Percentiles rank a stretch among this genome's conserved stretches.
Conservation (phyloP, 768 basidiomycete genomes). For the Tylopilus subfusipes region DNA sequence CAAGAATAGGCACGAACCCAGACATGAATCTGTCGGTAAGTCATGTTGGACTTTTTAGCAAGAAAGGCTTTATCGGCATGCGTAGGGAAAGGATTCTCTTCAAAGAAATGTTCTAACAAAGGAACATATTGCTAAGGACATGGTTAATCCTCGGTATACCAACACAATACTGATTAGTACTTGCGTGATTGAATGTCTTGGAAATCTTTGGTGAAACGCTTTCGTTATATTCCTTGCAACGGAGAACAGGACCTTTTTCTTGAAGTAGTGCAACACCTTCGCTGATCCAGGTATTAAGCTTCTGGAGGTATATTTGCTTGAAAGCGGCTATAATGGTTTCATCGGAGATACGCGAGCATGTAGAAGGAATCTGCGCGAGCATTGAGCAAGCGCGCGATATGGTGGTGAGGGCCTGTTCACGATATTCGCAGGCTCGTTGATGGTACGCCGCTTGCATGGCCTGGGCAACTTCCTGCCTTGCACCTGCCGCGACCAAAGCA, state of each 20-base stretch:
- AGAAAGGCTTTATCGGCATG: slow-evolving; percentile 2
- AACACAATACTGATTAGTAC: too few species aligned
- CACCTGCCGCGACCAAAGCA: slow-evolving; percentile 1
- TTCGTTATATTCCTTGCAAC: background rate
- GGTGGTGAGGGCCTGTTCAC: background rate
- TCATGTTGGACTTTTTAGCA: slow-evolving; percentile 1
- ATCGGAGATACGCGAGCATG: background rate
- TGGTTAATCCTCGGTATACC: too few species aligned
- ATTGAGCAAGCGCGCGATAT: slow-evolving; percentile 1
- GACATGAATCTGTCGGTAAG: slow-evolving; percentile 4
- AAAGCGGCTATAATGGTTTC: slow-evolving; percentile 1
- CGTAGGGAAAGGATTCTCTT: background rate
- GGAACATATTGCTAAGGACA: background rate
- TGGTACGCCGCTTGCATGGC: background rate
- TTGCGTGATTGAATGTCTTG: too few species aligned
- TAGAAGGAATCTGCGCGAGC: slow-evolving; percentile 1
- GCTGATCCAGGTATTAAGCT: background rate
- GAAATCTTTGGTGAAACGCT: background rate
- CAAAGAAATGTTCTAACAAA: slow-evolving; percentile 1
- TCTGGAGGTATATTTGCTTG: slow-evolving; percentile 2
- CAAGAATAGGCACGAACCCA: background rate
- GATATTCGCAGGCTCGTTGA: background rate
- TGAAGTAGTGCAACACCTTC: background rate
- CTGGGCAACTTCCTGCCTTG: background rate
- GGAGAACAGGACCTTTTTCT: background rate